Evolutionary conservation across 2,329 filamentous ascomycete species (phyloP), one percentile per base, ranked within the genome.

Genomic region (Sporothrix schenckii): DNA sequence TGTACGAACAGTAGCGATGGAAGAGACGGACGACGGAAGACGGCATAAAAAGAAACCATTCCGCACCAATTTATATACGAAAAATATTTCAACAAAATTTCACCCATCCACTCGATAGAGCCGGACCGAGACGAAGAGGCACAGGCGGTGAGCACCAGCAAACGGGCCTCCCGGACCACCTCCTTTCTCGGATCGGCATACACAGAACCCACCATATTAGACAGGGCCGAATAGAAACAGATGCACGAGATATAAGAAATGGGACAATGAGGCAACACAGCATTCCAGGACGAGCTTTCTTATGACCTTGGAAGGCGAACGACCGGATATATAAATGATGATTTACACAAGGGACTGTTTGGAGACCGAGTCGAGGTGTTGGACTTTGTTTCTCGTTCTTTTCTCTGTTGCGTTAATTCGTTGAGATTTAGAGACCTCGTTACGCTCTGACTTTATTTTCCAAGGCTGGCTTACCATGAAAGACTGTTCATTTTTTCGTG

Each of bases 1-100:
- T 58, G 66, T 68, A 68, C 66, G 34, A 68, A 68, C 66, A 60
- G 24, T 50, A 27, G 39, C 41, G 53, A 47, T 34, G 56, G 27
- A 56, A 53, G 24, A 30, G 24, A 49, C 56, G 30, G 41, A 68
- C 58, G 50, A 68, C 53, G 53, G 66, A 27, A 50, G 3, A 30
- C 24, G 24, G 24, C 24, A 24, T 6, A 41, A 21, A 34, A 53
- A 52, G 41, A 47, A 27, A 52, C 61, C 61, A 65, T 65, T 65
- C 61, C 61, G 61, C 61, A 65, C 61, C 47, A 47, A 53, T 53
- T 67, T 67, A 54, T 54, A 54, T 53, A 49, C 41, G 27, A 9
- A 56, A 44, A 61, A 14, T 30, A 9, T 58, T 14, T 9, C 34
- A 24, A 16, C 24, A 50, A 54, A 56, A 30, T n/a, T 24, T 4